Conservation (phyloP, 805 yeast species). For the Torulaspora microellipsoides region DNA sequence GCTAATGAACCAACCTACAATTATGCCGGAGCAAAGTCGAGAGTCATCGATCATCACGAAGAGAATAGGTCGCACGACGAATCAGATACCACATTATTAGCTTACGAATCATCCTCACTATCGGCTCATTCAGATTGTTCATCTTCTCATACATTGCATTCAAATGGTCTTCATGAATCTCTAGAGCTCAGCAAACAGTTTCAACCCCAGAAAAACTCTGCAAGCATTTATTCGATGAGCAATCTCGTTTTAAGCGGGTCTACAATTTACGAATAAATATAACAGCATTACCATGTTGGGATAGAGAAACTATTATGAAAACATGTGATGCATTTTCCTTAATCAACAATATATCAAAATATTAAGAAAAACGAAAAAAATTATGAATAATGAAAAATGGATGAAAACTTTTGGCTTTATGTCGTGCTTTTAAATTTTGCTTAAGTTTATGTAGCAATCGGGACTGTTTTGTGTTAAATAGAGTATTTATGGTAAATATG, state of each 20-base stretch:
- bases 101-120: conserved; percentile 9
- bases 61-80: conserved; percentile 3
- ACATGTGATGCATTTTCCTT: too few species aligned
- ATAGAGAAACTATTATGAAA: too few species aligned
- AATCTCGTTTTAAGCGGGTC: conserved; percentile 19
- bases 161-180: conserved; percentile 5
- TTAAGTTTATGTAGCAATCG: too few species aligned
- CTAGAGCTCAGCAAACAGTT: conserved; percentile 4
- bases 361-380: too few species aligned
- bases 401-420: too few species aligned
- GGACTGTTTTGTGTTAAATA: too few species aligned
- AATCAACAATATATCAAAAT: too few species aligned
- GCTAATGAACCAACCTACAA: conserved; percentile 1
- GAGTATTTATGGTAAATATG: too few species aligned
- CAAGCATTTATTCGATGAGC: conserved; percentile 18
- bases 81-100: conserved; percentile 9
- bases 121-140: conserved; percentile 11
- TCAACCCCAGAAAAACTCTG: not conserved
- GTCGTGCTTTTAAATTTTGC: too few species aligned
- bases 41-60: too few species aligned
- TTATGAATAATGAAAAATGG: too few species aligned
- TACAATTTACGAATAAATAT: conserved; percentile 12
- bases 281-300: not conserved
- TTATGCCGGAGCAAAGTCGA: not conserved
- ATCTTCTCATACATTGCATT: conserved; percentile 10